Conservation (phyloP, 176 grass and related monocot species). For the Melocanna baccifera region DNA sequence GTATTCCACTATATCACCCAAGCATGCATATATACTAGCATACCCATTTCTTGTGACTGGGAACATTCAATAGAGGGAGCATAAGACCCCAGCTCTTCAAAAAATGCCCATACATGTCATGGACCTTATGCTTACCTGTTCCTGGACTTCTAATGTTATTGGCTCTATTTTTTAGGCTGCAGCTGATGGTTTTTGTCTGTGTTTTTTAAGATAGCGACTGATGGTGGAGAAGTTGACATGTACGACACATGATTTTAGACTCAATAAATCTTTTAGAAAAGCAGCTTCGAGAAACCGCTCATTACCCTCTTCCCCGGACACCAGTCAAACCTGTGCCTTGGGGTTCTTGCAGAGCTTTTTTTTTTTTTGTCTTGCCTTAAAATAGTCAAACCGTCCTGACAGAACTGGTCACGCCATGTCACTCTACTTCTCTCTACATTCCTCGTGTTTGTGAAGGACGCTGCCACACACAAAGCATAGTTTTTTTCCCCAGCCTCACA, state of each 20-base stretch:
- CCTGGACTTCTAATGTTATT: not conserved
- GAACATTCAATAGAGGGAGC: not conserved
- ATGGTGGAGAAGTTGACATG: no score
- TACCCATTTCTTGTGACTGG: not conserved
- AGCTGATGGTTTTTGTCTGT: no score
- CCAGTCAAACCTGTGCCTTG: conserved; percentile 26
- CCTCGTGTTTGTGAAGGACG: not conserved
- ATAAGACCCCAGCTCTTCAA: not conserved
- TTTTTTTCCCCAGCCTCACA: not conserved
- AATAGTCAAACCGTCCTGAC: not conserved
- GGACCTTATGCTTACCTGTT: not conserved
- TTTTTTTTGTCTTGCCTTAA: not conserved
- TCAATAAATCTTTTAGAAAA: no score
- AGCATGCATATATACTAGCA: not conserved
- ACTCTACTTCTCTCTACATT: not conserved
- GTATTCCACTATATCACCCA: not conserved
- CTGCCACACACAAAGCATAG: not conserved
- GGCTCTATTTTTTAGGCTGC: no score
- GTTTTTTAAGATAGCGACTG: fast-evolving
- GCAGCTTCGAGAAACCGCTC: no score
- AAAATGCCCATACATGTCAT: not conserved
- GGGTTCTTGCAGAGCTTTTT: not conserved
- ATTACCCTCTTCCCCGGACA: not conserved
- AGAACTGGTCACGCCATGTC: not conserved
- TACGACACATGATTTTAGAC: no score